Evolutionary conservation across 1,284 basidiomycete genomes (phyloP).

Genomic region (Porogramme epimiltina): DNA sequence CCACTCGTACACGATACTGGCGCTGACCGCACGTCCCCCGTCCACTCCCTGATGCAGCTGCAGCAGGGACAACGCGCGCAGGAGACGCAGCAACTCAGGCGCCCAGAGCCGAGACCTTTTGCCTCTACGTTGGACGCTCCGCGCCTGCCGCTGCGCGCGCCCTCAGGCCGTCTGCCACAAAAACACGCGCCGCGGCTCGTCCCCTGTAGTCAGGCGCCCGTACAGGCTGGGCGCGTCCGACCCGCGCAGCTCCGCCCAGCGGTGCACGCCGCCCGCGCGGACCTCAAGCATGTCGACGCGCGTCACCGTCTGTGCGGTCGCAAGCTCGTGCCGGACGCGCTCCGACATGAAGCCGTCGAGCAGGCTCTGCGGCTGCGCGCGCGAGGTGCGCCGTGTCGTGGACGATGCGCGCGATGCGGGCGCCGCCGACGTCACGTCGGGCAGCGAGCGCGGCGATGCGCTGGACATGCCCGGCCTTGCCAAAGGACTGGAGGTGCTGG

Average conservation of each 20-base stretch:
- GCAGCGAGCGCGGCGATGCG: not conserved
- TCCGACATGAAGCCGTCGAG: not conserved
- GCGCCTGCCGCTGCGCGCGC: not conserved
- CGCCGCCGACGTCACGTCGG: not conserved
- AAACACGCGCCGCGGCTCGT: conserved; percentile 6
- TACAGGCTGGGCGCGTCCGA: conserved; percentile 7
- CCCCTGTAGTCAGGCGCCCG: conserved; percentile 5
- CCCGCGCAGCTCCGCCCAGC: conserved; percentile 3
- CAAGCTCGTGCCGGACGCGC: not conserved
- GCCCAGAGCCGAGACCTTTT: too few species aligned
- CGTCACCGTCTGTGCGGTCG: too few species aligned
- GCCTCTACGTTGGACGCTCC: too few species aligned
- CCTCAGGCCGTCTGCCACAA: not conserved
- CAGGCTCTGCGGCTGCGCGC: not conserved
- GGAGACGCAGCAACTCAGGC: too few species aligned
- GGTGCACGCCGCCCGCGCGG: conserved; percentile 5
- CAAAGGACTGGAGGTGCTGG: not conserved
- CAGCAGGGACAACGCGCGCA: too few species aligned
- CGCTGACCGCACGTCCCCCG: too few species aligned
- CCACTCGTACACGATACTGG: too few species aligned
- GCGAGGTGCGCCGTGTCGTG: too few species aligned
- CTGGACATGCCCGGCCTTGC: not conserved
- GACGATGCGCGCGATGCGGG: conserved; percentile 3
- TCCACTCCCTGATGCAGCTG: too few species aligned
- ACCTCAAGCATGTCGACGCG: conserved; percentile 4